These are phyloP conservation scores for Ophiorrhiza pumila DNA, from an alignment of 257 asterid genomes.

Conservation along the genomic window DNA sequence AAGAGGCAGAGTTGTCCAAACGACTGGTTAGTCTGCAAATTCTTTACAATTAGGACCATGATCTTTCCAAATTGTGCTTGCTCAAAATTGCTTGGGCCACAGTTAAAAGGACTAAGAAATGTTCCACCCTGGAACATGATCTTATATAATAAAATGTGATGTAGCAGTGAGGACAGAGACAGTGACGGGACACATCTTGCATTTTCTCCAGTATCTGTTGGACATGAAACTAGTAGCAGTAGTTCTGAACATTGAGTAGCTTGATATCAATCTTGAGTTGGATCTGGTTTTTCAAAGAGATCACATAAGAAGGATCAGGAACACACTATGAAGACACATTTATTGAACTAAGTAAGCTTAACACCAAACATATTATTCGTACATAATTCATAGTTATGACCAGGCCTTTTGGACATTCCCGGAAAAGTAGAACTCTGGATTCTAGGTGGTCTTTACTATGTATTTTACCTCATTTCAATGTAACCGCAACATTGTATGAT, in stretches of 20 bases:
- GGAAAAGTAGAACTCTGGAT: not conserved
- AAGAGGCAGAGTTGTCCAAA: constrained; percentile 87
- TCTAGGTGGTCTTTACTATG: too few species aligned
- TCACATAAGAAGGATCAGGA: not conserved
- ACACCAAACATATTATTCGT: too few species aligned
- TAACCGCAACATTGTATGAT: too few species aligned
- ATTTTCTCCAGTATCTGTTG: not conserved
- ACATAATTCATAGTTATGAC: not conserved
- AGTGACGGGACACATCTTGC: not conserved
- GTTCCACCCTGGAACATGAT: not conserved
- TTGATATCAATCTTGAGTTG: too few species aligned
- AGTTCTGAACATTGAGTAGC: not conserved
- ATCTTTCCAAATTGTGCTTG: not conserved
- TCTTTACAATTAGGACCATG: not conserved
- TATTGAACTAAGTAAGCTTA: too few species aligned
- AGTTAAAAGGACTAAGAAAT: not conserved
- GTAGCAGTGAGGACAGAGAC: not conserved
- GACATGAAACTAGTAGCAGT: not conserved
- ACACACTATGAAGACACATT: too few species aligned
- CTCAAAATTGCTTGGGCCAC: not conserved
- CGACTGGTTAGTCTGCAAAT: constrained; percentile 50
- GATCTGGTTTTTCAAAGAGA: not conserved
- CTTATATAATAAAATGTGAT: not conserved
- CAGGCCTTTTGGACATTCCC: not conserved
- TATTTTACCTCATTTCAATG: too few species aligned